These are phyloP conservation scores for Moniliophthora roreri DNA, from an alignment of 1,284 basidiomycete genomes.

Conservation along the genomic window DNA sequence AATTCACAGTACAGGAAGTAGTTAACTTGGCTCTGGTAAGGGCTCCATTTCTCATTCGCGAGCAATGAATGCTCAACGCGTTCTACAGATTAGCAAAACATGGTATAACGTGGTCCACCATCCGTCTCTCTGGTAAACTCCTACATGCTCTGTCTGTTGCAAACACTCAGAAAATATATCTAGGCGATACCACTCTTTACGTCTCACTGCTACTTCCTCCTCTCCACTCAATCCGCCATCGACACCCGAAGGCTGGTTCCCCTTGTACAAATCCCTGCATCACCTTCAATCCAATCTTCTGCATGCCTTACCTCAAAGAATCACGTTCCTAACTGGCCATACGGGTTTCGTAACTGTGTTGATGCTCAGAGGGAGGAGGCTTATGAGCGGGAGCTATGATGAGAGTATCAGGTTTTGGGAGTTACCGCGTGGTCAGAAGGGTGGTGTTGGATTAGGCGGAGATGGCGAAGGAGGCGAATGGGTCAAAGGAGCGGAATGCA, in stretches of 20 bases:
- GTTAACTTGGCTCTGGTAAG: conserved; percentile 56
- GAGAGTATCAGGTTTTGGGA: conserved; percentile 92
- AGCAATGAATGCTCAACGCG: conserved; percentile 1
- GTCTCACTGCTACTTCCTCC: conserved; percentile 75
- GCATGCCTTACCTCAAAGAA: conserved; percentile 71
- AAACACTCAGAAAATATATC: too few relatives aligned
- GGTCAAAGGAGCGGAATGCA: conserved; percentile 76
- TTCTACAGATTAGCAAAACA: conserved; percentile 65
- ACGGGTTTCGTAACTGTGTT: conserved; percentile 88
- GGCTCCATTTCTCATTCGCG: conserved; percentile 12
- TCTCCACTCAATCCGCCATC: conserved; percentile 60
- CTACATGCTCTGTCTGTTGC: too few relatives aligned
- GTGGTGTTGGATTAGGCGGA: conserved; percentile 18
- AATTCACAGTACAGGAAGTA: conserved; percentile 66
- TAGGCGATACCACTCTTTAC: conserved; percentile 67
- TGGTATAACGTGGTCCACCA: conserved; percentile 72
- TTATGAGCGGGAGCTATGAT: conserved; percentile 89
- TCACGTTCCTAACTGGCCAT: conserved; percentile 81
- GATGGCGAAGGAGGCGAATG: conserved; percentile 9
- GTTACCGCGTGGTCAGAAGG: conserved; percentile 16
- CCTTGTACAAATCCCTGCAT: conserved; percentile 79
- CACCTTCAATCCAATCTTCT: conserved; percentile 87
- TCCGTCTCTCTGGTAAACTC: conserved; percentile 61
- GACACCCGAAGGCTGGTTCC: conserved; percentile 72
- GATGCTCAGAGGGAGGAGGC: conserved; percentile 71